Conservation (phyloP, 2,329 filamentous ascomycete species). For the Ascochyta fabae region DNA sequence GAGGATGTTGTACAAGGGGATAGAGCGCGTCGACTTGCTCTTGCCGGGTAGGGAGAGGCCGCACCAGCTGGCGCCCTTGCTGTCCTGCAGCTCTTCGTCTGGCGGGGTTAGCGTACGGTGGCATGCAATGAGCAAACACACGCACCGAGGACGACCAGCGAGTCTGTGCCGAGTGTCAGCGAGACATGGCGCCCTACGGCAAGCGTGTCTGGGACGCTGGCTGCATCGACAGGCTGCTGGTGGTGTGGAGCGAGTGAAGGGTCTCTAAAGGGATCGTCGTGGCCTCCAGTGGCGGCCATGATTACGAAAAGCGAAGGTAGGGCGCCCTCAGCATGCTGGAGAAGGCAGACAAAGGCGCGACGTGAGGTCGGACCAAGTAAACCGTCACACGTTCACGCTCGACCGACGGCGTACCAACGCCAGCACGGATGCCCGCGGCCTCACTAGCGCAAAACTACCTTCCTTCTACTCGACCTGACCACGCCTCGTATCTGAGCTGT, state of each 20-base stretch:
- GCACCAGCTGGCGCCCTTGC: constrained; percentile 61
- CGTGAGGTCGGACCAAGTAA: not conserved
- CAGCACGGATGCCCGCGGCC: constrained; percentile 7
- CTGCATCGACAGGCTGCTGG: constrained; percentile 4
- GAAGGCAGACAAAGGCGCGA: not conserved
- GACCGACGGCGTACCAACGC: not conserved
- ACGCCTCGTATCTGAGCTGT: too few species aligned
- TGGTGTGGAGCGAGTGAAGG: constrained; percentile 13
- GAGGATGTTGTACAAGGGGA: constrained; percentile 83
- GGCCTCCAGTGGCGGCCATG: constrained; percentile 29
- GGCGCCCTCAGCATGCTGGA: constrained; percentile 16
- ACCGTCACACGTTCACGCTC: constrained; percentile 1
- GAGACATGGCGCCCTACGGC: constrained; percentile 64
- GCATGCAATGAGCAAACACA: not conserved
- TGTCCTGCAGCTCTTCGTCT: constrained; percentile 63
- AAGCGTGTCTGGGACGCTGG: constrained; percentile 51
- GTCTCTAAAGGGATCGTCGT: constrained; percentile 42
- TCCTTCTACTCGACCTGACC: too few species aligned
- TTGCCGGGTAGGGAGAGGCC: constrained; percentile 58
- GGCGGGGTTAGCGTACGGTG: not conserved
- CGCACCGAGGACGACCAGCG: constrained; percentile 65
- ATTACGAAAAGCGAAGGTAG: constrained; percentile 21
- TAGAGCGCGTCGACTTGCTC: constrained; percentile 60
- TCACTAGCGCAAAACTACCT: not conserved
- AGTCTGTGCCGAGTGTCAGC: constrained; percentile 66